These are phyloP conservation scores for Dioscorea cayenensis DNA, from an alignment of 116 monocot species.

Conservation along the genomic window DNA sequence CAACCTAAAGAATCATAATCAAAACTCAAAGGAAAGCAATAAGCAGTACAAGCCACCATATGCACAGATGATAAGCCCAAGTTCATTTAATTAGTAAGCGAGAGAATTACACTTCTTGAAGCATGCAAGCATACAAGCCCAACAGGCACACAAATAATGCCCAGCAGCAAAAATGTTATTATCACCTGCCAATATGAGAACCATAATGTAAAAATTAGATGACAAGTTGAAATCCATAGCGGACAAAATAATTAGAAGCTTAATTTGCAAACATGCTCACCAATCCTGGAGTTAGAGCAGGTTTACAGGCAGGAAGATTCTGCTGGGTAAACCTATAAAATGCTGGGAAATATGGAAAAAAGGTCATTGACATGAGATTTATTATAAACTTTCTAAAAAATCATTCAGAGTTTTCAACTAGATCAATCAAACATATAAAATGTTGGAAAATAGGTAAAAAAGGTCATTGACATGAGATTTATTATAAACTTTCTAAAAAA, in stretches of 20 bases:
- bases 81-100: neutral
- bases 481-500: neutral
- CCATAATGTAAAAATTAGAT: neutral
- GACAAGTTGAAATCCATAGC: neutral
- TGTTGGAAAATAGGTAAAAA: constrained; percentile 23
- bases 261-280: constrained; percentile 38
- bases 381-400: neutral
- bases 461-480: neutral
- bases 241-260: neutral
- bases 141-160: constrained; percentile 53
- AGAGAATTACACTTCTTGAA: constrained; percentile 55
- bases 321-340: constrained; percentile 79
- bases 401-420: neutral
- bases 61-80: neutral
- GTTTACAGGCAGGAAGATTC: constrained; percentile 71
- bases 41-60: neutral
- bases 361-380: neutral
- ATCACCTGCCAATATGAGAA: constrained; percentile 50
- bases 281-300: constrained; percentile 54
- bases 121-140: constrained; percentile 68
- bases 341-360: constrained; percentile 23
- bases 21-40: neutral
- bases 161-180: constrained; percentile 53
- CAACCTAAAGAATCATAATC: constrained; percentile 36
- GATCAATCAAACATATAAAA: constrained; percentile 42